Conservation (phyloP, 306 rosid species). For the Quercus wislizeni region DNA sequence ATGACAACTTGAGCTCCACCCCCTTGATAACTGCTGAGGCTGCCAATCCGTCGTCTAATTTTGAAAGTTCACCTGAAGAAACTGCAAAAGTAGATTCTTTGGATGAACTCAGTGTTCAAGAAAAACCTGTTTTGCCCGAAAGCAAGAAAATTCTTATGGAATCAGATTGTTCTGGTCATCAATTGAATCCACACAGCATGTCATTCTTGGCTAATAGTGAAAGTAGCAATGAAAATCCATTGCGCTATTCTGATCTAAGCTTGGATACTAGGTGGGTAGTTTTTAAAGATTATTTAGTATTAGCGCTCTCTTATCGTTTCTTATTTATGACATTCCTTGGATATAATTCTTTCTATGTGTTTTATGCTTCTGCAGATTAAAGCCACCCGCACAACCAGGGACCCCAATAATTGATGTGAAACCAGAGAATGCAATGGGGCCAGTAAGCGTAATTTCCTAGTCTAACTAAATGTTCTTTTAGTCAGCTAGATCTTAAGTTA, state of each 20-base stretch:
- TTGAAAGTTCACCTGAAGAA: conserved; percentile 35
- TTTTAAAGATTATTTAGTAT: conserved; percentile 13
- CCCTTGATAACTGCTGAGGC: conserved; percentile 11
- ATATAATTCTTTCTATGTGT: conserved; percentile 1
- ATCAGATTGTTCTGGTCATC: conserved; percentile 27
- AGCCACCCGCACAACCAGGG: conserved; percentile 26
- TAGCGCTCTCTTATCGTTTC: not conserved
- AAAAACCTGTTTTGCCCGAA: conserved; percentile 19
- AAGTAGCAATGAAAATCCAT: conserved; percentile 20
- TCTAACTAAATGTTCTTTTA: not conserved
- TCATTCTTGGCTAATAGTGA: conserved; percentile 27
- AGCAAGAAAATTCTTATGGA: conserved; percentile 9
- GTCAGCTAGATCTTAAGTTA: conserved; percentile 11
- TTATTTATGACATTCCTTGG: not conserved
- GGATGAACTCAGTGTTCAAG: conserved; percentile 26
- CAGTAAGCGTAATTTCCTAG: conserved; percentile 31
- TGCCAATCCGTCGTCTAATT: conserved; percentile 12
- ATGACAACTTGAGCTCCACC: conserved; percentile 24
- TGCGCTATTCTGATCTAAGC: conserved; percentile 26
- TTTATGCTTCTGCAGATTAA: conserved; percentile 34
- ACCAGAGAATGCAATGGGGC: conserved; percentile 28
- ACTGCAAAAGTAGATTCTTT: conserved; percentile 27
- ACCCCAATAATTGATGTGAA: conserved; percentile 29
- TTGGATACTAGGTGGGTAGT: conserved; percentile 56
- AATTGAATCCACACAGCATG: conserved; percentile 4